Percentiles rank a stretch among this genome's conserved stretches.
phyloP scores from a whole-genome alignment of 2,329 filamentous ascomycete genomes.

The Periconia digitata region DNA sequence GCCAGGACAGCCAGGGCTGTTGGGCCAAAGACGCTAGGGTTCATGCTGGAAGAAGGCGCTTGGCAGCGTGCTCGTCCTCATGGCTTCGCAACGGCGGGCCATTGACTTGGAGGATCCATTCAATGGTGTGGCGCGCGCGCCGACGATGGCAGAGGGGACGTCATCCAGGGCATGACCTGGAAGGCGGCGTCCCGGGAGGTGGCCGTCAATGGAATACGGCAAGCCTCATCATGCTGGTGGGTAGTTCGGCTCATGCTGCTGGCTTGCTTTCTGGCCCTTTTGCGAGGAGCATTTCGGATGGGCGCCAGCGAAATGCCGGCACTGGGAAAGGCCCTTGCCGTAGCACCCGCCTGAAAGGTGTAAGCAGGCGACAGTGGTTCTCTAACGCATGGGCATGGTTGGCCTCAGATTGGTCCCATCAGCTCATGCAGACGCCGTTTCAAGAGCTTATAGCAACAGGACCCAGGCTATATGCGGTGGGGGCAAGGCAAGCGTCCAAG shows the following conservation, averaged over 20 bases:
- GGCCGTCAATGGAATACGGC: slow-evolving; percentile 20
- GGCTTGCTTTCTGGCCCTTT: slow-evolving; percentile 16
- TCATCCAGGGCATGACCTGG: slow-evolving; percentile 30
- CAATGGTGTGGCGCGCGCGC: slow-evolving; percentile 14
- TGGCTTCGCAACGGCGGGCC: not conserved
- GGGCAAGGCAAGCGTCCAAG: slow-evolving; percentile 23
- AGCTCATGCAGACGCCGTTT: slow-evolving; percentile 45
- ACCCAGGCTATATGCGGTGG: slow-evolving; percentile 44
- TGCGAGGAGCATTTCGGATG: slow-evolving; percentile 33
- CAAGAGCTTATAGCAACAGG: slow-evolving; percentile 34
- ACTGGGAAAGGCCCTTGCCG: slow-evolving; percentile 37
- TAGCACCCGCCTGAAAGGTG: slow-evolving; percentile 40
- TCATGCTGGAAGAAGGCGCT: slow-evolving; percentile 19
- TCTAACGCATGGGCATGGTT: slow-evolving; percentile 41
- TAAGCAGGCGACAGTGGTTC: slow-evolving; percentile 29
- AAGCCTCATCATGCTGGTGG: not conserved
- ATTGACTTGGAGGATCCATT: slow-evolving; percentile 8
- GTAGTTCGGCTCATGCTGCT: slow-evolving; percentile 17
- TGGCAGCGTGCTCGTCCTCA: slow-evolving; percentile 1
- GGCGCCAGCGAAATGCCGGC: slow-evolving; percentile 35
- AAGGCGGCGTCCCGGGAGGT: slow-evolving; percentile 25
- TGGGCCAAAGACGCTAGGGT: slow-evolving; percentile 21
- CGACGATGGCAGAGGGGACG: slow-evolving; percentile 4
- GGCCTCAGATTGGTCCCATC: slow-evolving; percentile 38
- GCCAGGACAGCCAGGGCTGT: slow-evolving; percentile 29